Evolutionary conservation across 805 yeast species (phyloP).

Genomic region (Wickerhamiella galacta): DNA sequence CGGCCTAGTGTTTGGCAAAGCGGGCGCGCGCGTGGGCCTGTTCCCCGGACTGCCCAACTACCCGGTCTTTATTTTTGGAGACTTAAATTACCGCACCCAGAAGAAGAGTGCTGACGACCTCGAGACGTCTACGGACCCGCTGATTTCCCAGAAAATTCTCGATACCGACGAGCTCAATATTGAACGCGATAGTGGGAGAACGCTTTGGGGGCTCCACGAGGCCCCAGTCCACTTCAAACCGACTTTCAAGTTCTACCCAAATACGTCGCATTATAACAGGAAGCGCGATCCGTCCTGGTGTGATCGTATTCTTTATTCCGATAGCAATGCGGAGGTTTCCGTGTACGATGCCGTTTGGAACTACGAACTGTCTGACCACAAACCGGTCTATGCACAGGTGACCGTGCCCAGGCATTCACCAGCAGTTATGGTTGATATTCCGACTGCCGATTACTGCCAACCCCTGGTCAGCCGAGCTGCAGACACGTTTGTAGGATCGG

Average conservation of each 20-base stretch:
- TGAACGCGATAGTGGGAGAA: slow-evolving; percentile 27
- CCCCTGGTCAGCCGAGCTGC: background rate
- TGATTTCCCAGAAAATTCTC: slow-evolving; percentile 9
- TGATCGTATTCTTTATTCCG: slow-evolving; percentile 55
- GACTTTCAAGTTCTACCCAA: slow-evolving; percentile 51
- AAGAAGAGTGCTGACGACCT: slow-evolving; percentile 9
- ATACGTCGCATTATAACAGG: slow-evolving; percentile 33
- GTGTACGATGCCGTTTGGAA: slow-evolving; percentile 34
- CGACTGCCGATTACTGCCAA: background rate
- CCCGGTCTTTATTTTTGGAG: slow-evolving; percentile 69
- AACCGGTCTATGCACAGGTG: slow-evolving; percentile 48
- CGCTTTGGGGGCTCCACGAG: slow-evolving; percentile 52
- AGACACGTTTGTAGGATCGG: no score
- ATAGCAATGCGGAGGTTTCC: slow-evolving; percentile 26
- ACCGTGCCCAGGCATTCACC: slow-evolving; percentile 25
- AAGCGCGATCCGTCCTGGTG: slow-evolving; percentile 80
- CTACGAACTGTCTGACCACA: slow-evolving; percentile 55
- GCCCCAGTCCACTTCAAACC: slow-evolving; percentile 52
- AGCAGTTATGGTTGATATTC: background rate
- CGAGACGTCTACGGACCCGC: background rate
- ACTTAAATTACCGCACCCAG: slow-evolving; percentile 57
- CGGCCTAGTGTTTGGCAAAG: slow-evolving; percentile 36
- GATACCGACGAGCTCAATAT: slow-evolving; percentile 34
- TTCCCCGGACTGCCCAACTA: slow-evolving; percentile 28
- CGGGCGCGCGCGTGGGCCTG: slow-evolving; percentile 36